phyloP scores from a whole-genome alignment of 257 asterid species.

The Hygrophila difformis region DNA sequence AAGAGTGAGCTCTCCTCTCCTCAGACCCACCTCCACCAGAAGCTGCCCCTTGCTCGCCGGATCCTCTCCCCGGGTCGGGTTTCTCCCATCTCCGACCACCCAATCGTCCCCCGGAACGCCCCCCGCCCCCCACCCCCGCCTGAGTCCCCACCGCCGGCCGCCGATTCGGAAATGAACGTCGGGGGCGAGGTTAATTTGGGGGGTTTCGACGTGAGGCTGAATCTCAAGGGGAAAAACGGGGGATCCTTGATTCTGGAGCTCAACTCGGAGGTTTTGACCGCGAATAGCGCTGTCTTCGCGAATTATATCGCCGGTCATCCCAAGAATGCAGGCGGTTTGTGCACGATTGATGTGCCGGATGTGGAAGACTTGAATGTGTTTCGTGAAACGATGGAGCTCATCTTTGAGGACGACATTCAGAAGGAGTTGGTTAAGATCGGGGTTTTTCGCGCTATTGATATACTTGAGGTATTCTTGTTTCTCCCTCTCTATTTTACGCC shows the following conservation, averaged over 20 bases:
- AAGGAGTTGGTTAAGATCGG: constrained; percentile 59
- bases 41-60: constrained; percentile 52
- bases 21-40: constrained; percentile 30
- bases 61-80: constrained; percentile 98
- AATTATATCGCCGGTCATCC: constrained; percentile 49
- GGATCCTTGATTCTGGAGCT: constrained; percentile 70
- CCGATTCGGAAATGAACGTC: constrained; percentile 16
- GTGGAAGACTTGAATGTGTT: constrained; percentile 69
- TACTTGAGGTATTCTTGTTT: constrained; percentile 80
- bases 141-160: constrained; percentile 28
- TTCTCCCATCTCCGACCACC: constrained; percentile 65
- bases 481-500: neutral
- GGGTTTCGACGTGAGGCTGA: constrained; percentile 69
- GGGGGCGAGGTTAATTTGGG: constrained; percentile 26
- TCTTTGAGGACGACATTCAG: constrained; percentile 76
- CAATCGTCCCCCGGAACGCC: constrained; percentile 7
- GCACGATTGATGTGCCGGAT: constrained; percentile 87
- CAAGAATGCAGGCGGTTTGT: constrained; percentile 48
- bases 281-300: constrained; percentile 60
- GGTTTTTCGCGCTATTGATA: constrained; percentile 59
- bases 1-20: constrained; percentile 55
- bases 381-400: constrained; percentile 73
- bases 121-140: constrained; percentile 18
- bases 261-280: constrained; percentile 59
- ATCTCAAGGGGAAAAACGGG: constrained; percentile 59